phyloP scores from a whole-genome alignment of 2,329 filamentous ascomycete species.

The Colletotrichum abscissum region DNA sequence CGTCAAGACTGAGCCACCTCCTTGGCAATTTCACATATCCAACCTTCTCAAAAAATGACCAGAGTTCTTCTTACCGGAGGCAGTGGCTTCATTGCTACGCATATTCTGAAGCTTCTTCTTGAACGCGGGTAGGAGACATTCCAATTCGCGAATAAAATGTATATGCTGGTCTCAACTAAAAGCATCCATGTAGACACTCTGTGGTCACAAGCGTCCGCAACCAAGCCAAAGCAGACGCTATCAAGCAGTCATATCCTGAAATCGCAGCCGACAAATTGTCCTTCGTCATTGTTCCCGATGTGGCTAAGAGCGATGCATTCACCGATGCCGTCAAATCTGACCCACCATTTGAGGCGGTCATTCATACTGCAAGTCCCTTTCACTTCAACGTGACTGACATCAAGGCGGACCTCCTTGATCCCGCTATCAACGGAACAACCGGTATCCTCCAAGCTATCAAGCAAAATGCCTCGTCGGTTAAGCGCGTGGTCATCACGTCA shows the following conservation, averaged over 20 bases:
- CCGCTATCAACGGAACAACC: constrained; percentile 59
- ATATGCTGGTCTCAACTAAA: neutral
- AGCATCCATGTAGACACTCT: neutral
- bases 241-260: too few relatives aligned
- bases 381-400: constrained; percentile 71
- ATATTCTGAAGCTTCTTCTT: neutral
- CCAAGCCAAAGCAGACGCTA: neutral
- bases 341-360: constrained; percentile 75
- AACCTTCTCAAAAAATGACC: too few relatives aligned
- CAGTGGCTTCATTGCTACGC: neutral
- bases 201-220: neutral
- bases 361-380: constrained; percentile 81
- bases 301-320: too few relatives aligned
- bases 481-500: neutral
- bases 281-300: neutral
- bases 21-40: too few relatives aligned
- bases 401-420: constrained; percentile 60
- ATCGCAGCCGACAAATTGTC: neutral
- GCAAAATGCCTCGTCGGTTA: neutral
- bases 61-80: neutral
- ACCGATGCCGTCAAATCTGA: neutral
- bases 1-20: too few relatives aligned
- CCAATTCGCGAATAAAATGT: neutral
- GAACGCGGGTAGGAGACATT: neutral
- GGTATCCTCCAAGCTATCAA: neutral